phyloP scores from a whole-genome alignment of 352 stramenopile genomes.

The Phytophthora macrochlamydospora region DNA sequence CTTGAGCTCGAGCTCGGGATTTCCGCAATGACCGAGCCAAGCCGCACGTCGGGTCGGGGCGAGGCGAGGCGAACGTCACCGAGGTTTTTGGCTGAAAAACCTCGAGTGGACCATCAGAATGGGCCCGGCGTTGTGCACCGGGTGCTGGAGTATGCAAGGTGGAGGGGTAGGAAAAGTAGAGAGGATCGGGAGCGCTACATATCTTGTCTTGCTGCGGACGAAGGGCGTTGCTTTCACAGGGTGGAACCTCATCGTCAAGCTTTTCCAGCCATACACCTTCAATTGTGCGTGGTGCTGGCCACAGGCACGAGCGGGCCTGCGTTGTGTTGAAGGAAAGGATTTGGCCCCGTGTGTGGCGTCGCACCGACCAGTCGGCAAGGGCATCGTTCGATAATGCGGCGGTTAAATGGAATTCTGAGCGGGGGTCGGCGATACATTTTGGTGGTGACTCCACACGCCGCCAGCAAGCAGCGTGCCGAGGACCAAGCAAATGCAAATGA shows the following conservation, averaged over 20 bases:
- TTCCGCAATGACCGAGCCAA: conserved; percentile 28
- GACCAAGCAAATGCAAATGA: conserved; percentile 5
- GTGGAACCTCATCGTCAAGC: conserved; percentile 1
- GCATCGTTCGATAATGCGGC: background rate
- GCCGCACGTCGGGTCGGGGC: conserved; percentile 23
- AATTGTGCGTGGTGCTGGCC: conserved; percentile 12
- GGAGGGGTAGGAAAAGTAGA: no score
- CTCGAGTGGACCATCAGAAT: background rate
- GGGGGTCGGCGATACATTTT: background rate
- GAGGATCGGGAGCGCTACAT: no score
- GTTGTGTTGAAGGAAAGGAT: background rate
- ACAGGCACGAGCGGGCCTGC: conserved; percentile 8
- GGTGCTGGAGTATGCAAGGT: background rate
- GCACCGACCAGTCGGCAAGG: background rate
- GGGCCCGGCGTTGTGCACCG: background rate
- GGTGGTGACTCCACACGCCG: background rate
- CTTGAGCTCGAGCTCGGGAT: conserved; percentile 26
- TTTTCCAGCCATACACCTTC: conserved; percentile 17
- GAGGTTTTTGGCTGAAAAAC: background rate
- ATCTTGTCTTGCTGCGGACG: background rate
- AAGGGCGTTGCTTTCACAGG: background rate
- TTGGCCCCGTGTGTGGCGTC: conserved; percentile 3
- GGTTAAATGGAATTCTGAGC: conserved; percentile 7
- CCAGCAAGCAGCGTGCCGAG: background rate
- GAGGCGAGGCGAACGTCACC: background rate